Evolutionary conservation across 176 grass and related monocot genomes (phyloP), one percentile per base, ranked within the genome.

Genomic region (maize (Zea mays)): DNA sequence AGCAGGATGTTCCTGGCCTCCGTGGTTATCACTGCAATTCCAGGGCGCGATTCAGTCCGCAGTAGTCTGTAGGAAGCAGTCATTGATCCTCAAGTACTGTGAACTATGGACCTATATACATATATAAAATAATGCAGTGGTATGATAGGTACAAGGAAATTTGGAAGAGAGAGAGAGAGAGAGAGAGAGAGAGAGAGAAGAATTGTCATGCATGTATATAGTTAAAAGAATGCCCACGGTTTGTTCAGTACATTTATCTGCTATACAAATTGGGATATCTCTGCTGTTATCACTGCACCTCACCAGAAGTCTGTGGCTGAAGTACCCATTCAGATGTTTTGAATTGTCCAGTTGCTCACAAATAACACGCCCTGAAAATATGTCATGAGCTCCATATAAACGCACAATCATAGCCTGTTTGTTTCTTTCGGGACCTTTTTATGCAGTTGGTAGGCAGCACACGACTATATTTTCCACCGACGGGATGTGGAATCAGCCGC

Each of bases 1-100:
- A 94, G 16, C 44, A 94, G 80, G 76, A 97, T 97, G 82, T 94
- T 94, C 82, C 79, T 92, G 47, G 82, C 47, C 74, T 94, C 94
- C 8, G 86, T 94, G 61, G 86, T 84, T 82, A 97, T 97, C 61
- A 97, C 91, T 94, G 76, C 76, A 87, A 78, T 71, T 60, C 0
- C 43, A 47, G 8, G 72, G 20, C 20, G 15, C 34, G 13, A 70
- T 49, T 9, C 44, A 65, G 11, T 16, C 52, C 2, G 1, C 10
- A 40, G 13, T 48, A 1, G 34, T 14, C 4, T 3, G 15, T 38
- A 1, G 27, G 27, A 27, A 27, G 27, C 27, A 27, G 27, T 27
- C 27, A 27, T 27, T 27, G 27, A 27, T 27, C 27, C 27, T 39
- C 7, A 10, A 69, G 10, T 48, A 67, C 0, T 37, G 36, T n/a